These are phyloP conservation scores for Xylaria sp. DNA, from an alignment of 2,329 filamentous ascomycete species.

Conservation along the genomic window DNA sequence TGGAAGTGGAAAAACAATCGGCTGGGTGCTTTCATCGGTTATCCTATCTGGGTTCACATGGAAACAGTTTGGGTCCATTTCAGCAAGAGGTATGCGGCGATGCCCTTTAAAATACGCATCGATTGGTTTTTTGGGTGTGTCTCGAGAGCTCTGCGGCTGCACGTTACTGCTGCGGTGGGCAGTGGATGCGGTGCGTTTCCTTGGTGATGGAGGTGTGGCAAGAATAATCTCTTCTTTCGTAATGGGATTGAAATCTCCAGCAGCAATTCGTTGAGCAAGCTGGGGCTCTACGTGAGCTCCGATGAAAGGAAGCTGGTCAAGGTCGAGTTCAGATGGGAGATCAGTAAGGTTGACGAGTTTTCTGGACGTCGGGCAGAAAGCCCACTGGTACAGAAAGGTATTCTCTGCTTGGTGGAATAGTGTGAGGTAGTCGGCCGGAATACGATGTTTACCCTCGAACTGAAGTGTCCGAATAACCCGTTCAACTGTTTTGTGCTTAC, in stretches of 20 bases:
- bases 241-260: slow-evolving; percentile 87
- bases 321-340: slow-evolving; percentile 69
- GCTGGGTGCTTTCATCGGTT: slow-evolving; percentile 61
- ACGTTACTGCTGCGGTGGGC: slow-evolving; percentile 35
- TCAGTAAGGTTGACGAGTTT: slow-evolving; percentile 80
- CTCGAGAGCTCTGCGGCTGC: slow-evolving; percentile 43
- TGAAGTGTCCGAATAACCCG: slow-evolving; percentile 83
- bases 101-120: slow-evolving; percentile 64
- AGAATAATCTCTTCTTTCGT: slow-evolving; percentile 76
- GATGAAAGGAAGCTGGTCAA: slow-evolving; percentile 82
- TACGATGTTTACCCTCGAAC: slow-evolving; percentile 85
- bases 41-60: slow-evolving; percentile 61
- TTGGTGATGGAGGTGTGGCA: slow-evolving; percentile 54
- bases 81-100: slow-evolving; percentile 66
- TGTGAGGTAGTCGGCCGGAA: slow-evolving; percentile 84
- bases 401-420: slow-evolving; percentile 87
- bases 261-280: slow-evolving; percentile 78
- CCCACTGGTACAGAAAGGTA: slow-evolving; percentile 94
- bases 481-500: slow-evolving; percentile 90
- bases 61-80: slow-evolving; percentile 73
- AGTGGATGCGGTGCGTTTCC: slow-evolving; percentile 52
- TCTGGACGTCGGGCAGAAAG: slow-evolving; percentile 82
- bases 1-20: slow-evolving; percentile 69
- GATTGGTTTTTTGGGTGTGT: slow-evolving; percentile 60
- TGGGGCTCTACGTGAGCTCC: slow-evolving; percentile 76